A percentile compares a stretch with the other conserved stretches of the same genome.
Evolutionary conservation across 2,329 filamentous ascomycete genomes (phyloP).

Genomic region (Nemania diffusa): DNA sequence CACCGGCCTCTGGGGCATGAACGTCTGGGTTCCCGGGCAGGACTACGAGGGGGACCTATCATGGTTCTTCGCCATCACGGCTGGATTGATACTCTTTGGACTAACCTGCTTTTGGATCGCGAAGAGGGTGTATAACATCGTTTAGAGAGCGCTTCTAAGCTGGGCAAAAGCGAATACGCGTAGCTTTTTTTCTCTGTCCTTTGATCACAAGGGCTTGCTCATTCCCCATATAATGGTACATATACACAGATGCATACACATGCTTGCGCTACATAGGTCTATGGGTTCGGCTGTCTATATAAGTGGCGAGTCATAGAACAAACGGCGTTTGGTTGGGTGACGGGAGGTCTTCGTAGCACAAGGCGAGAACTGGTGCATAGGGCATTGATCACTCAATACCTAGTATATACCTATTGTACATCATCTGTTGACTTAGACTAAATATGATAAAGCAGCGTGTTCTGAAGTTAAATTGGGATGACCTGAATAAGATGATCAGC

Average conservation of each 20-base stretch:
- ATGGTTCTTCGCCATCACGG: constrained; percentile 82
- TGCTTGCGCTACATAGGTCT: constrained; percentile 8
- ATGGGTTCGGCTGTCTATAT: background rate
- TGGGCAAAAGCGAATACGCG: background rate
- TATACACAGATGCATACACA: constrained; percentile 22
- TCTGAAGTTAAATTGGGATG: background rate
- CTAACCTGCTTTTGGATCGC: constrained; percentile 82
- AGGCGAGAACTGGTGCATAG: background rate
- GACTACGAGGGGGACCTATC: constrained; percentile 77
- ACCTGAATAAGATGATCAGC: too few species aligned
- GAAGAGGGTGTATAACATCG: constrained; percentile 82
- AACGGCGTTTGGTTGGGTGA: background rate
- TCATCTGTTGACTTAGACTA: background rate
- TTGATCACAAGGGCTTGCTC: background rate
- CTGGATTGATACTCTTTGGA: constrained; percentile 80
- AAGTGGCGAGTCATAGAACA: background rate
- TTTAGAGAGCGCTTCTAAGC: constrained; percentile 26
- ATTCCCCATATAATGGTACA: background rate
- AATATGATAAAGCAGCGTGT: background rate
- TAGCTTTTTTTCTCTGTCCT: background rate
- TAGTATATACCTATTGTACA: background rate
- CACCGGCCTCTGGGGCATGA: constrained; percentile 99
- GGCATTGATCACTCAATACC: background rate
- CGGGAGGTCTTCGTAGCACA: too few species aligned
- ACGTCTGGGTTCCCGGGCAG: constrained; percentile 94